Base-by-base conservation (phyloP, 2,329 filamentous ascomycete genomes). In the Pezizomycotina sp. region DNA sequence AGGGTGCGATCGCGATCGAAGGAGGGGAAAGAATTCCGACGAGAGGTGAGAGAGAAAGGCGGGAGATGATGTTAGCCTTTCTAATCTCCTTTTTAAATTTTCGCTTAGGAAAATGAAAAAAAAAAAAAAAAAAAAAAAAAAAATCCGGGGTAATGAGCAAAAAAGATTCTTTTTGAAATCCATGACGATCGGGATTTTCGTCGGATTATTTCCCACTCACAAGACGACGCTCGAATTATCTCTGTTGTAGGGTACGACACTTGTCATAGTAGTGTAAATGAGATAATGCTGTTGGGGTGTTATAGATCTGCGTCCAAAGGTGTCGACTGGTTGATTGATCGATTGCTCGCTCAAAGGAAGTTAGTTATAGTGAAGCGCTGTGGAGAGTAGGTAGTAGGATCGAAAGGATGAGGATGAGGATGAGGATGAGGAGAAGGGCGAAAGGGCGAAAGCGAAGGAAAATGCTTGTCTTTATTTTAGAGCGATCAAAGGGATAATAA, bases 111-210 rank as follows among this genome's bases (percentile, higher is more conserved):
- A 30, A 26, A 20, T 21, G 27, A 16, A 25, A n/a, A 29, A 26
- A 20, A 24, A 31, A 37, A 30, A 28, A 19, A 27, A 36, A 30
- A 20, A 5, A 8, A n/a, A 19, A 29, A 19, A 10, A 28, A 12
- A 36, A n/a, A n/a, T n/a, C n/a, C n/a, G n/a, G 24, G 20, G n/a
- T 24, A 33, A 35, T 29, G 36, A 43, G 36, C 38, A 36, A 27
- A 43, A 35, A 36, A 43, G 31, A 12, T 36, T 43, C 18, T 32
- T 39, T 23, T 43, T 36, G 36, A 35, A n/a, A n/a, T n/a, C n/a
- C n/a, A n/a, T n/a, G n/a, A n/a, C n/a, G n/a, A n/a, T n/a, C n/a
- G n/a, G n/a, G n/a, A n/a, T n/a, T n/a, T n/a, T n/a, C n/a, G n/a
- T n/a, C n/a, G n/a, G n/a, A n/a, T n/a, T n/a, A n/a, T n/a, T n/a